phyloP scores from a whole-genome alignment of 768 basidiomycete species.

The Mycena floridula region DNA sequence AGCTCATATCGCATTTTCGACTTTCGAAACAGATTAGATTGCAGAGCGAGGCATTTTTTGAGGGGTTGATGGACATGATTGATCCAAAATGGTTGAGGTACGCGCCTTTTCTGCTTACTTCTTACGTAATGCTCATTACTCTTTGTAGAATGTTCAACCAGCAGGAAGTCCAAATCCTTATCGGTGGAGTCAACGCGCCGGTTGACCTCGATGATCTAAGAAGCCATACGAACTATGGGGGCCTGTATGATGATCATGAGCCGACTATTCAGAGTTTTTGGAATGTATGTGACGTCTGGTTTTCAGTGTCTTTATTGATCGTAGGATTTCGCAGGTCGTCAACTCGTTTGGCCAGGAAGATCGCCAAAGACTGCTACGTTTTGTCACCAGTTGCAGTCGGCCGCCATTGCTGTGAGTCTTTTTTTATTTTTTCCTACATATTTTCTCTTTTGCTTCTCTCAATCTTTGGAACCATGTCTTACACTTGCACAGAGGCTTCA shows the following conservation, averaged over 20 bases:
- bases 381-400: conserved; percentile 89
- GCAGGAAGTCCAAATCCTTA: conserved; percentile 85
- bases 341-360: conserved; percentile 77
- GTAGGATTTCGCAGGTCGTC: conserved; percentile 51
- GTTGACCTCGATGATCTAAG: conserved; percentile 82
- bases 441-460: not conserved
- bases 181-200: conserved; percentile 83
- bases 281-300: conserved; percentile 46
- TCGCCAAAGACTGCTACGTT: conserved; percentile 70
- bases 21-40: conserved; percentile 83
- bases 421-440: conserved; percentile 1
- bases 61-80: conserved; percentile 89
- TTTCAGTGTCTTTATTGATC: not conserved
- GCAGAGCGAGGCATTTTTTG: conserved; percentile 85
- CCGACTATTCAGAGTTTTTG: conserved; percentile 76
- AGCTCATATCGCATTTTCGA: conserved; percentile 81
- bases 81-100: conserved; percentile 83
- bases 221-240: conserved; percentile 75
- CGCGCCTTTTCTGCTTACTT: conserved; percentile 7
- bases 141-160: conserved; percentile 88
- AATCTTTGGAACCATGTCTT: no score
- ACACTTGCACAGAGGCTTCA: conserved; percentile 79
- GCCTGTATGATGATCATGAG: conserved; percentile 66
- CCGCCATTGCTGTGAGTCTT: conserved; percentile 74
- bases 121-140: not conserved